Evolutionary conservation across 228 moss, liverwort and hornwort genomes (phyloP).

Genomic region (Sphagnum magellanicum): DNA sequence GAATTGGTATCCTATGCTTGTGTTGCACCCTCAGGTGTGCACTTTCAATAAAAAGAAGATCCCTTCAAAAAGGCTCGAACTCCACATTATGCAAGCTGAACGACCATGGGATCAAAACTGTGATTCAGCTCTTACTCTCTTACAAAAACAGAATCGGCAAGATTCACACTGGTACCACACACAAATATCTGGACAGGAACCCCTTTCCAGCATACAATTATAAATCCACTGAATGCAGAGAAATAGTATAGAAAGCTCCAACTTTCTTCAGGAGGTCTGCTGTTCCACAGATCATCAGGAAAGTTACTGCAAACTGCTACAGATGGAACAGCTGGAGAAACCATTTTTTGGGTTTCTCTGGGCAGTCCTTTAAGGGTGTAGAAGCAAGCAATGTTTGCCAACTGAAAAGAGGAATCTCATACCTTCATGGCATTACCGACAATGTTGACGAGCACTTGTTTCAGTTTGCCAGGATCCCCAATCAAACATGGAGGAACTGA

Average conservation of each 20-base stretch:
- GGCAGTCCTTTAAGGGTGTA: too few species aligned
- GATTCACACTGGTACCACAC: not conserved
- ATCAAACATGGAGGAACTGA: slow-evolving; percentile 27
- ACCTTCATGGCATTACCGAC: slow-evolving; percentile 60
- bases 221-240: too few species aligned
- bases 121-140: not conserved
- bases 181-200: too few species aligned
- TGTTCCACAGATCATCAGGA: not conserved
- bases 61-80: too few species aligned
- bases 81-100: too few species aligned
- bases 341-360: too few species aligned
- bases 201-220: too few species aligned
- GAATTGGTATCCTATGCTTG: too few species aligned
- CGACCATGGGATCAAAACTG: not conserved
- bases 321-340: too few species aligned
- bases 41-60: not conserved
- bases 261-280: not conserved
- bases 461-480: slow-evolving; percentile 35
- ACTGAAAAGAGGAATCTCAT: not conserved
- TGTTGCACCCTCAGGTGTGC: too few species aligned
- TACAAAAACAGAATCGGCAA: not conserved
- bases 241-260: not conserved
- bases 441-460: slow-evolving; percentile 45
- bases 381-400: not conserved
- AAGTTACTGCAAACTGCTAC: not conserved